Percentiles rank a stretch among this genome's conserved stretches.
Evolutionary conservation across 1,139 yeast species (phyloP).

Genomic region (Suhomyces wounanorum): DNA sequence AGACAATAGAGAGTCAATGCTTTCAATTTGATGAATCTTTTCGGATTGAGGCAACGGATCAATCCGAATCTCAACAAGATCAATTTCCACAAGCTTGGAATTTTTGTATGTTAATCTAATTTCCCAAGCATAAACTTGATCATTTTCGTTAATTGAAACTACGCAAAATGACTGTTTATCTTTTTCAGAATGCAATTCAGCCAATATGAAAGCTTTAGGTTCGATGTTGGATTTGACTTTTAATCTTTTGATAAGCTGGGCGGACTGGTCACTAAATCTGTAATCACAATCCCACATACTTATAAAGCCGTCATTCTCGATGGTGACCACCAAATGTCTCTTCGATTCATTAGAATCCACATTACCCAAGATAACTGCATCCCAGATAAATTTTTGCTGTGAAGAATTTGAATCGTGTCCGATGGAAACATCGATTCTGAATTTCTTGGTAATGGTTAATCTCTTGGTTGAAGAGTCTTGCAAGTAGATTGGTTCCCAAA

Average conservation of each 20-base stretch:
- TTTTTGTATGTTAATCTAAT: slow-evolving; percentile 19
- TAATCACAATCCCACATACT: slow-evolving; percentile 67
- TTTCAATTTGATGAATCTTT: slow-evolving; percentile 49
- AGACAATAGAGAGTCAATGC: slow-evolving; percentile 56
- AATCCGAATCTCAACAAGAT: slow-evolving; percentile 2
- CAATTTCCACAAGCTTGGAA: slow-evolving; percentile 15
- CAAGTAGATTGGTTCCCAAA: slow-evolving; percentile 59
- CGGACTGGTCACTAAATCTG: slow-evolving; percentile 32
- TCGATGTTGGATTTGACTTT: slow-evolving; percentile 14
- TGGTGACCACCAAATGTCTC: slow-evolving; percentile 47
- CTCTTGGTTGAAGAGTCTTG: slow-evolving; percentile 19
- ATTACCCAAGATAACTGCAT: slow-evolving; percentile 39
- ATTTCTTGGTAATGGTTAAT: slow-evolving; percentile 39
- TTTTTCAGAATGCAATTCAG: slow-evolving; percentile 16
- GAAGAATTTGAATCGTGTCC: background rate
- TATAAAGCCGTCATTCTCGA: slow-evolving; percentile 55
- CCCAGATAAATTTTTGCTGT: slow-evolving; percentile 25
- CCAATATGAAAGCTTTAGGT: slow-evolving; percentile 33
- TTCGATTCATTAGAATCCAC: slow-evolving; percentile 20
- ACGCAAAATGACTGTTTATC: slow-evolving; percentile 22
- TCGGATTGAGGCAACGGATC: slow-evolving; percentile 22
- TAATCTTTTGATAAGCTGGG: slow-evolving; percentile 24
- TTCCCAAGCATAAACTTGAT: slow-evolving; percentile 33
- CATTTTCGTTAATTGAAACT: slow-evolving; percentile 31
- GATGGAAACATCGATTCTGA: slow-evolving; percentile 28